Evolutionary conservation across 1,284 basidiomycete genomes (phyloP).

Genomic region (Filobasidium uniguttulatum): DNA sequence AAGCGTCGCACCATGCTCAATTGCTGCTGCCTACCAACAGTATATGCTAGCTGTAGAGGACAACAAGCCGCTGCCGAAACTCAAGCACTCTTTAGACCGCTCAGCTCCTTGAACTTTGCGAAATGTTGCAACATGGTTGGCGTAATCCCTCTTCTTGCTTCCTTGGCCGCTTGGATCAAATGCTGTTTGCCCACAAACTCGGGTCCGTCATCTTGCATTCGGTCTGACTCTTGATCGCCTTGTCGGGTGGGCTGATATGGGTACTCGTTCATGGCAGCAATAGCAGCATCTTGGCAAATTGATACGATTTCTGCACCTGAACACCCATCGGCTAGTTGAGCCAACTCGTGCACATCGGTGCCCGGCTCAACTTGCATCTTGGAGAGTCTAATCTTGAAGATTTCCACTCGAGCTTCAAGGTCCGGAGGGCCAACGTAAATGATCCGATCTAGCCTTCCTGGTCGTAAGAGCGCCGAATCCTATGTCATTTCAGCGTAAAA

Average conservation of each 20-base stretch:
- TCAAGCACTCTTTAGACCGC: conserved; percentile 29
- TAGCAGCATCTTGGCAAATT: conserved; percentile 90
- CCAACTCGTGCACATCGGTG: conserved; percentile 57
- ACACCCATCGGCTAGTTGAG: conserved; percentile 71
- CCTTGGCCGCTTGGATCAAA: conserved; percentile 59
- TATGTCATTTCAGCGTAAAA: conserved; percentile 35
- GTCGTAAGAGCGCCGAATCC: conserved; percentile 90
- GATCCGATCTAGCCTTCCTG: conserved; percentile 88
- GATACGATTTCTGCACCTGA: conserved; percentile 89
- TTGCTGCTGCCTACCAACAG: too few species aligned
- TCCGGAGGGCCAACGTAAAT: conserved; percentile 91
- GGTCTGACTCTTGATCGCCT: too few species aligned
- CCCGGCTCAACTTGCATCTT: conserved; percentile 67
- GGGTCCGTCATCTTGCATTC: conserved; percentile 7
- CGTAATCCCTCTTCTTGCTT: conserved; percentile 71
- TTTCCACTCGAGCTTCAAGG: conserved; percentile 60
- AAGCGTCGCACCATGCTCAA: too few species aligned
- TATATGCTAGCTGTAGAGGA: too few species aligned
- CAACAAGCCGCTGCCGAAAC: too few species aligned
- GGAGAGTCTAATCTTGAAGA: conserved; percentile 59
- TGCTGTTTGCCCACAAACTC: conserved; percentile 57
- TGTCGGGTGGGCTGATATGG: not conserved
- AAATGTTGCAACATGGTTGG: conserved; percentile 61
- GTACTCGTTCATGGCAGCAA: conserved; percentile 66
- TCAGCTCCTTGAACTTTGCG: conserved; percentile 45